Conservation (phyloP, 2,329 filamentous ascomycete species). For the Penicillium sp. region DNA sequence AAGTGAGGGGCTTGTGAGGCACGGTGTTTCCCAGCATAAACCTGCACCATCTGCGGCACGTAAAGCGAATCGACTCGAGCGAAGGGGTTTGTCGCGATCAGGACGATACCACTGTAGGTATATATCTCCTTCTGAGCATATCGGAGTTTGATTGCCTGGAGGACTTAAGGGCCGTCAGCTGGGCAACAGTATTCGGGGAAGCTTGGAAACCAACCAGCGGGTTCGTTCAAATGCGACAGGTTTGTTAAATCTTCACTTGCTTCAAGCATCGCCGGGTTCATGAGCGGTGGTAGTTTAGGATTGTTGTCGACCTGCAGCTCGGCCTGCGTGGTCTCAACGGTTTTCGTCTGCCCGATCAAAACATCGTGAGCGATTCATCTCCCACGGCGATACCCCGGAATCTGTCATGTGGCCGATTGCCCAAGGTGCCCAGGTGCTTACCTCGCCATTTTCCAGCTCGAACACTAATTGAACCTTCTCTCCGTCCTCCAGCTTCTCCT, state of each 20-base stretch:
- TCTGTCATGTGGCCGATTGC: background rate
- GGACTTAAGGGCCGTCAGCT: constrained; percentile 59
- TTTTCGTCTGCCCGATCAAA: constrained; percentile 64
- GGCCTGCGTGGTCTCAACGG: constrained; percentile 73
- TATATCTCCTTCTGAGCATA: constrained; percentile 99
- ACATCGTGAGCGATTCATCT: constrained; percentile 17
- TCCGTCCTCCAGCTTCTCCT: constrained; percentile 79
- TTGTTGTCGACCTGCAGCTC: constrained; percentile 77
- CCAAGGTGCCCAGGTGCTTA: constrained; percentile 53
- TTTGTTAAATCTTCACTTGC: constrained; percentile 98
- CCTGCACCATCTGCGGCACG: constrained; percentile 99
- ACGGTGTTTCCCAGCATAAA: constrained; percentile 95
- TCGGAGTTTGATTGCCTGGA: constrained; percentile 95
- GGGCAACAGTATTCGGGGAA: background rate
- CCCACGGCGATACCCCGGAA: background rate
- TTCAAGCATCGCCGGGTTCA: constrained; percentile 98
- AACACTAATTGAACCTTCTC: constrained; percentile 88
- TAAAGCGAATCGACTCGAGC: constrained; percentile 97
- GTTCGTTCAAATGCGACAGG: constrained; percentile 95
- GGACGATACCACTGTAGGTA: constrained; percentile 97
- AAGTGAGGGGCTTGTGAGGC: constrained; percentile 96
- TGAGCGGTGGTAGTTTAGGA: constrained; percentile 80
- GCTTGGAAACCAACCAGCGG: constrained; percentile 69
- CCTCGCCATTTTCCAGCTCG: constrained; percentile 89
- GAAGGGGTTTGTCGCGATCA: constrained; percentile 98